Base-by-base conservation (phyloP, 768 basidiomycete genomes). In the Pleurotus tuoliensis region DNA sequence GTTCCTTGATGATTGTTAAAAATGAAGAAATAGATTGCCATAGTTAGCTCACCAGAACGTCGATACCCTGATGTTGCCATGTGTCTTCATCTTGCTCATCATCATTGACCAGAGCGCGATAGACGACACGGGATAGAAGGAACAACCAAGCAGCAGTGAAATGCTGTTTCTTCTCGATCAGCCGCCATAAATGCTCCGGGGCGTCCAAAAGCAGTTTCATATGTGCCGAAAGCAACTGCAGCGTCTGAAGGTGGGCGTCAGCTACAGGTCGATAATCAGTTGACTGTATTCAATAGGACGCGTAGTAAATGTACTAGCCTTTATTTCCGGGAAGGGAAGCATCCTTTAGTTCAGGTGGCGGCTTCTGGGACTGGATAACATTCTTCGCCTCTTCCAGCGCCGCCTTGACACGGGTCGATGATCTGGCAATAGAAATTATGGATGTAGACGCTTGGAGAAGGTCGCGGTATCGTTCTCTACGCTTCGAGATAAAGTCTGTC, bases 121-220 rank as follows among this genome's bases (percentile, higher is more conserved):
- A 86, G 6, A 94, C 90, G 0, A 94, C 92, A 4, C 93, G 82
- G 6, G 92, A 82, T 16, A 96, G 76, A 13, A 94, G 78, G 71
- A 93, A 95, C 47, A 96, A 70, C 89, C 90, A 95, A 12, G 92
- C 86, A 5, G 94, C 94, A 34, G 87, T 78, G 25, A 94, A 79
- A 63, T 89, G 94, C 56, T 82, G 80, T 64, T 88, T 87, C 51
- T 82, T 77, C 64, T 95, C 91, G 56, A 96, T 82, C 53, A 94
- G 76, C 3, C 90, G 81, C 90, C 94, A 97, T 18, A 97, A 71
- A 70, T 94, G 87, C 68, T 97, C 94, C 5, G 94, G 93, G 7
- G 92, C 87, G 70, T 97, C 94, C 5, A 97, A 73, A 15, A 97
- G 78, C n/a, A 97, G 72, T 68, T 95, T 96, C 64, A 97, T 78